Conservation (phyloP, 352 stramenopile species). For the Globisporangium cederbergense region DNA sequence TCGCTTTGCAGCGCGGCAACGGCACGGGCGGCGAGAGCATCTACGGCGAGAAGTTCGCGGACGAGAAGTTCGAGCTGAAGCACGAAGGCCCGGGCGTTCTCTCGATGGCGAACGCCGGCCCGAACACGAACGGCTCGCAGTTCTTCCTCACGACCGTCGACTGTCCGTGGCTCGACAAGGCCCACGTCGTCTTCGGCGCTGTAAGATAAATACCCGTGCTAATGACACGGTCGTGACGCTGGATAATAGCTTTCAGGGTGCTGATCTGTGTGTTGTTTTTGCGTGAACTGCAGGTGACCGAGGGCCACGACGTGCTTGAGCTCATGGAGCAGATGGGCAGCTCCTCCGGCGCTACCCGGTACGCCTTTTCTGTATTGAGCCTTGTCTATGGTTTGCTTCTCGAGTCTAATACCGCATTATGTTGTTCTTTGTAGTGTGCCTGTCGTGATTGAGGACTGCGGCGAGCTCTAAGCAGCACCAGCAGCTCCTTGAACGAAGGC, state of each 20-base stretch:
- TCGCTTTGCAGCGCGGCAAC: constrained; percentile 61
- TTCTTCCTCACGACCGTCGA: constrained; percentile 97
- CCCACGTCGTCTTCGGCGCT: constrained; percentile 93
- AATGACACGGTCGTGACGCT: not conserved
- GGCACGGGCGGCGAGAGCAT: constrained; percentile 91
- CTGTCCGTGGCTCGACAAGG: constrained; percentile 87
- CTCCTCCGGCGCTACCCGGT: constrained; percentile 84
- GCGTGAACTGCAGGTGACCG: constrained; percentile 42
- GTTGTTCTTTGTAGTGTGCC: constrained; percentile 23
- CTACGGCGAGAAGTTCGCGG: constrained; percentile 93
- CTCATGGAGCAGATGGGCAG: constrained; percentile 94
- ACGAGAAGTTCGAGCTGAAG: constrained; percentile 95
- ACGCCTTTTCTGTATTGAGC: constrained; percentile 17
- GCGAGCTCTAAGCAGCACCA: constrained; percentile 72
- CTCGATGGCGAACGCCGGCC: constrained; percentile 96
- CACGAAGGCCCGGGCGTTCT: constrained; percentile 90
- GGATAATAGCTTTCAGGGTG: not conserved
- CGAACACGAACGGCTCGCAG: constrained; percentile 97
- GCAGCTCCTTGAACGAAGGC: not conserved
- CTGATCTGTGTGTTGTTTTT: not conserved
- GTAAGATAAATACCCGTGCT: constrained; percentile 28
- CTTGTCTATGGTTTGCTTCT: not conserved
- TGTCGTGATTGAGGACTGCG: constrained; percentile 96
- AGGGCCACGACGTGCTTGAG: constrained; percentile 96
- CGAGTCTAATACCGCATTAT: constrained; percentile 25